Base-by-base conservation (phyloP, 768 basidiomycete species). In the Porphyrellus cyaneotinctus region DNA sequence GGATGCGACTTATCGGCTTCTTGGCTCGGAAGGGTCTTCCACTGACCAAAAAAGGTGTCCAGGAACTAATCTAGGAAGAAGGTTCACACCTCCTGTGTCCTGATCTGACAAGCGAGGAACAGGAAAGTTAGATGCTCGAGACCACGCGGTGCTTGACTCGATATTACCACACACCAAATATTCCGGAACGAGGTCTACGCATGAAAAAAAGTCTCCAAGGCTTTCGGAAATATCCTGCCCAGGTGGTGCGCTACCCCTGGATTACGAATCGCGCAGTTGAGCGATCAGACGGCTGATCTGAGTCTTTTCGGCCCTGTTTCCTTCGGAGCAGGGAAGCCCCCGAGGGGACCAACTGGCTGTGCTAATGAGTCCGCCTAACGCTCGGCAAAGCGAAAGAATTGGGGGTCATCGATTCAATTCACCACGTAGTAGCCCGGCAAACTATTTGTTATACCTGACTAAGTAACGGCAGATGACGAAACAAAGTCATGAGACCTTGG, bases 331-430 rank as follows among this genome's bases (percentile, higher is more conserved):
- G 38, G 36, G 45, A 52, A 45, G 22, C 2, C 41, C 33, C 55
- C 61, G 58, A 51, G 30, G 24, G 48, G 43, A 43, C 44, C 55
- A 51, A 49, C 24, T 3, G 54, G 58, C 61, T 57, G 61, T 63
- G 58, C 37, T 18, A 10, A n/a, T 50, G 42, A 47, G 24, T 44
- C 48, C 37, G 50, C 41, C 54, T 41, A 45, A 44, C 18, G 36
- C 6, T 63, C 51, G 61, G 61, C 54, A 44, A 46, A 36, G 17
- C 23, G 6, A 36, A 35, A 44, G n/a, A 32, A 37, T 10, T 44
- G 36, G 54, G n/a, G 17, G 30, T 13, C 7, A 30, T 28, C 6
- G 4, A 35, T 10, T 35, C 26, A 47, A 30, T 15, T 23, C 39
- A 46, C 36, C 49, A 46, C 43, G 30, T 46, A 23, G 30, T 46